These are phyloP conservation scores for Acer saccharum DNA, from an alignment of 345 rosid genomes.

Conservation along the genomic window DNA sequence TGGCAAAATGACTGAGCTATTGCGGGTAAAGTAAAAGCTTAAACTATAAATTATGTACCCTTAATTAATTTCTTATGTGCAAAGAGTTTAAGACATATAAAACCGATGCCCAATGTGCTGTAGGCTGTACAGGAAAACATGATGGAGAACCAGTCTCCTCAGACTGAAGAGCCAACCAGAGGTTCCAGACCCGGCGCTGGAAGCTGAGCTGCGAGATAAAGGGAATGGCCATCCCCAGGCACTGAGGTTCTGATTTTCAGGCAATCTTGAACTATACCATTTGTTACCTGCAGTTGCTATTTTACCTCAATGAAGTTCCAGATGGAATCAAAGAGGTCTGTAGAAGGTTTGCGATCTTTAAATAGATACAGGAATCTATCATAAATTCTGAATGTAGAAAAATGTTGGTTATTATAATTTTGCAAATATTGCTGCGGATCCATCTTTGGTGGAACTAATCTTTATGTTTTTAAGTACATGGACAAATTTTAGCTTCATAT, in stretches of 20 bases:
- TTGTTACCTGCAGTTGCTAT: conserved; percentile 4
- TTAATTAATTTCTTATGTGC: not conserved
- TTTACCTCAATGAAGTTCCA: not conserved
- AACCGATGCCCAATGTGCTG: conserved; percentile 6
- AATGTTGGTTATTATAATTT: not conserved
- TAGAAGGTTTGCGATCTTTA: conserved; percentile 1
- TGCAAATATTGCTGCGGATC: not conserved
- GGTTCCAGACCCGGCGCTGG: conserved; percentile 16
- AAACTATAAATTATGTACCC: not conserved
- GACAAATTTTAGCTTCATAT: not conserved
- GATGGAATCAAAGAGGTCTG: conserved; percentile 3
- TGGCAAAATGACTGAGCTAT: conserved; percentile 84
- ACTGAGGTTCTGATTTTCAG: not conserved
- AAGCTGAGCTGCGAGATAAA: conserved; percentile 9
- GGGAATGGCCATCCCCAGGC: conserved; percentile 9
- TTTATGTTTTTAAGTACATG: not conserved
- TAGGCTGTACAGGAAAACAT: conserved; percentile 93
- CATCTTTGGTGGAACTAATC: not conserved
- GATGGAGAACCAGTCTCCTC: conserved; percentile 43
- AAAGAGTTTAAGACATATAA: not conserved
- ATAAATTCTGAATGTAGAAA: too few relatives aligned
- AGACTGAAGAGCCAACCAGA: conserved; percentile 18
- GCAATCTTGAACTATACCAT: not conserved
- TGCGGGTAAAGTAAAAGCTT: conserved; percentile 58
- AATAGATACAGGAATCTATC: not conserved